Conservation (phyloP, 495 filamentous ascomycete species). For the Letharia columbiana region DNA sequence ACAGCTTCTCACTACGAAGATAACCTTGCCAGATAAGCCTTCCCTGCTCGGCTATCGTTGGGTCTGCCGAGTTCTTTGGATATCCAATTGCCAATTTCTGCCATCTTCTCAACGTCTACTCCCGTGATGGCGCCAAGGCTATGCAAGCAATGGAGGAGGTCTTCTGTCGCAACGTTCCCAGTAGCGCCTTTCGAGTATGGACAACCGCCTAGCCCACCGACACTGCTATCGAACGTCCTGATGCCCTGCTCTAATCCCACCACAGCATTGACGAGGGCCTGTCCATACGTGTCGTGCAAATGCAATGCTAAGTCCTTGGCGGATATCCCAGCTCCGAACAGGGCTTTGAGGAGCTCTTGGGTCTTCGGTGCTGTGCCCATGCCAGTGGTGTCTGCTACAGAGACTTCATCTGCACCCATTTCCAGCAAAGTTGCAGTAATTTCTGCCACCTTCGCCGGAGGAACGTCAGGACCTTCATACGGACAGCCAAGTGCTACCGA, state of each 20-base stretch:
- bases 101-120: slow-evolving; percentile 73
- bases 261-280: slow-evolving; percentile 83
- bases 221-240: slow-evolving; percentile 78
- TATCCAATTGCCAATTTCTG: slow-evolving; percentile 84
- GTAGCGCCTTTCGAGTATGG: slow-evolving; percentile 91
- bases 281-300: slow-evolving; percentile 95
- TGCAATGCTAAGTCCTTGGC: slow-evolving; percentile 81
- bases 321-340: slow-evolving; percentile 66
- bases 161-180: slow-evolving; percentile 91
- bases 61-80: slow-evolving; percentile 65
- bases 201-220: slow-evolving; percentile 88
- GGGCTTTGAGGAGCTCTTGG: slow-evolving; percentile 56
- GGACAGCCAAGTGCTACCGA: slow-evolving; percentile 92
- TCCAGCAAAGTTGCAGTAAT: slow-evolving; percentile 76
- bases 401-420: slow-evolving; percentile 94
- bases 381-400: slow-evolving; percentile 89
- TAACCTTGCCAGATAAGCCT: slow-evolving; percentile 57
- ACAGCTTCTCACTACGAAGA: slow-evolving; percentile 1
- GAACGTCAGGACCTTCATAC: slow-evolving; percentile 79
- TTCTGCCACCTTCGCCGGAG: slow-evolving; percentile 69
- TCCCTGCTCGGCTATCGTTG: slow-evolving; percentile 71
- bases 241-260: slow-evolving; percentile 84
- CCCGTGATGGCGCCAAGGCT: slow-evolving; percentile 82
- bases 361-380: slow-evolving; percentile 89
- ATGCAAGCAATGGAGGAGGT: slow-evolving; percentile 83